These are phyloP conservation scores for Conringia planisiliqua DNA, from an alignment of 345 rosid genomes.

Conservation along the genomic window DNA sequence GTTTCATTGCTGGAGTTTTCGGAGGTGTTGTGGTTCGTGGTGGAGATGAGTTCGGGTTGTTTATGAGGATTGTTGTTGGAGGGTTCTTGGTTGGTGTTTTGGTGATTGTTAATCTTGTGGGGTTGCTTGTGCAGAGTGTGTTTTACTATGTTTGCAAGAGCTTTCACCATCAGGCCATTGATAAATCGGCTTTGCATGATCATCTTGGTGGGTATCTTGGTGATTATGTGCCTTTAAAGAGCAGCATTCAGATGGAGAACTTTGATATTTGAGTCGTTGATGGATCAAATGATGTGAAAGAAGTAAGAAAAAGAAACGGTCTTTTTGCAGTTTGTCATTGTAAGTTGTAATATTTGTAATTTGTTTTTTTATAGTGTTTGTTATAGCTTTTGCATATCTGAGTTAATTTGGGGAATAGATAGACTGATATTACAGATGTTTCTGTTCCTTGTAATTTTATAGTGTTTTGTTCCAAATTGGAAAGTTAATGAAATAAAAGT, in stretches of 20 bases:
- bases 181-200: conserved; percentile 69
- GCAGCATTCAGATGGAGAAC: conserved; percentile 89
- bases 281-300: background rate
- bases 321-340: conserved; percentile 13
- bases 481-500: conserved; percentile 20
- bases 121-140: conserved; percentile 87
- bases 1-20: conserved; percentile 43
- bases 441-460: conserved; percentile 23
- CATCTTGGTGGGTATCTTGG: conserved; percentile 97
- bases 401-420: conserved; percentile 1
- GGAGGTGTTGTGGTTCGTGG: conserved; percentile 71
- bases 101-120: conserved; percentile 84
- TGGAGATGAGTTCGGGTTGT: conserved; percentile 53
- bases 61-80: conserved; percentile 61
- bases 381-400: conserved; percentile 21
- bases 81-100: conserved; percentile 77
- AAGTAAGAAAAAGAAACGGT: background rate
- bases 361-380: background rate
- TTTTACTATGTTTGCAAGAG: conserved; percentile 94
- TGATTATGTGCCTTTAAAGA: conserved; percentile 86
- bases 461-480: conserved; percentile 12
- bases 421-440: conserved; percentile 10
- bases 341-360: conserved; percentile 18
- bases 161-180: conserved; percentile 76
- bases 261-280: conserved; percentile 46